These are phyloP conservation scores for Nidularia pulvinata DNA, from an alignment of 768 basidiomycete genomes.

Conservation along the genomic window DNA sequence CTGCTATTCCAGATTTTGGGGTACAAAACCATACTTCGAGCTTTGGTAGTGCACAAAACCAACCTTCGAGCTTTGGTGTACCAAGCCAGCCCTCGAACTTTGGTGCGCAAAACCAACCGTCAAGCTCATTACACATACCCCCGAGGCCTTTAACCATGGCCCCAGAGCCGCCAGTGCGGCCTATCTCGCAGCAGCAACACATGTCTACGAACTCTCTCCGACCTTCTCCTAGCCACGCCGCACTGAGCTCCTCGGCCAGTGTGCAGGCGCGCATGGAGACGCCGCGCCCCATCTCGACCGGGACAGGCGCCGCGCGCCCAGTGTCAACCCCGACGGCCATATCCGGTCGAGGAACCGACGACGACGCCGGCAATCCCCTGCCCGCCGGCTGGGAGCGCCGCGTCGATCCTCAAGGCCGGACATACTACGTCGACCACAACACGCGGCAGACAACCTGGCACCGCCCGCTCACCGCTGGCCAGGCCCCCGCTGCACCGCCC, in stretches of 20 bases:
- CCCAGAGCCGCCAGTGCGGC: conserved; percentile 1
- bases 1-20: no score
- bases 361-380: conserved; percentile 63
- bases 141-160: no score
- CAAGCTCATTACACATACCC: no score
- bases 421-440: conserved; percentile 90
- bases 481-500: conserved; percentile 14
- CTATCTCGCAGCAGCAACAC: neutral
- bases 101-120: no score
- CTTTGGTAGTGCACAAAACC: no score
- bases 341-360: conserved; percentile 36
- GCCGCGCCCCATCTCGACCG: conserved; percentile 11
- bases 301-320: conserved; percentile 3
- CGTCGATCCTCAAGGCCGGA: conserved; percentile 64
- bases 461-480: conserved; percentile 34
- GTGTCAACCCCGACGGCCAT: no score
- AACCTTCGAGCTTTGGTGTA: no score
- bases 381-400: conserved; percentile 87
- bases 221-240: conserved; percentile 21
- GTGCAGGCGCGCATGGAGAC: conserved; percentile 12
- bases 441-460: conserved; percentile 83
- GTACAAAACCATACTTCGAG: no score
- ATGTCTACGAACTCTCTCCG: conserved; percentile 12
- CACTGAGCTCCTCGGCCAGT: conserved; percentile 14
- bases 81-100: no score